Percentiles rank a stretch among this genome's conserved stretches.
Evolutionary conservation across 345 rosid genomes (phyloP).

Genomic region (Mangifera indica): DNA sequence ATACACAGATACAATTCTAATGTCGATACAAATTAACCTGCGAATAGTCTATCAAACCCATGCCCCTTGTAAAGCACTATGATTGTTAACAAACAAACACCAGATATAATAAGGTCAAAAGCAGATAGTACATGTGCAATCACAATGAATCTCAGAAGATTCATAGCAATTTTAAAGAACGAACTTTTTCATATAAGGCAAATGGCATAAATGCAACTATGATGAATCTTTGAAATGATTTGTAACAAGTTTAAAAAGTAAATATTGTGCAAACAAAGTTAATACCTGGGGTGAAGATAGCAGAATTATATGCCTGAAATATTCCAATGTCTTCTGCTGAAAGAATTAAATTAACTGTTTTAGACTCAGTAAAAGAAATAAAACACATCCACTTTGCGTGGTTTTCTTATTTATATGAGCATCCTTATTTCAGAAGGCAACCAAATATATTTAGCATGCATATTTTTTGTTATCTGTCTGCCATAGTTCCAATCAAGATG

Average conservation of each 20-base stretch:
- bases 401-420: background rate
- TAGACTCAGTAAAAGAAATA: constrained; percentile 13
- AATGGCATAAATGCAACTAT: background rate
- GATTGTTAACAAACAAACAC: background rate
- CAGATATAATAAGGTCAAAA: background rate
- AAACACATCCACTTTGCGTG: background rate
- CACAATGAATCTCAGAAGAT: no score
- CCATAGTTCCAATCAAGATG: background rate
- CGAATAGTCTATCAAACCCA: background rate
- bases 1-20: background rate
- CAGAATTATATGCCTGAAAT: constrained; percentile 70
- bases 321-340: constrained; percentile 86
- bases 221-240: background rate
- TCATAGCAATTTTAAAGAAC: no score
- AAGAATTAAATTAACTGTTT: constrained; percentile 27
- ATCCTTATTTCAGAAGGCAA: background rate
- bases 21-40: background rate
- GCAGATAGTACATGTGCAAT: background rate
- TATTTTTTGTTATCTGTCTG: background rate
- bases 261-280: background rate
- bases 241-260: background rate
- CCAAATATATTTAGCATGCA: background rate
- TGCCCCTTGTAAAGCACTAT: background rate
- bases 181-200: background rate
- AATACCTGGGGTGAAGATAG: constrained; percentile 92